Percentiles rank a stretch among this genome's conserved stretches.
phyloP scores from a whole-genome alignment of 768 basidiomycete species.

The Suillus decipiens region DNA sequence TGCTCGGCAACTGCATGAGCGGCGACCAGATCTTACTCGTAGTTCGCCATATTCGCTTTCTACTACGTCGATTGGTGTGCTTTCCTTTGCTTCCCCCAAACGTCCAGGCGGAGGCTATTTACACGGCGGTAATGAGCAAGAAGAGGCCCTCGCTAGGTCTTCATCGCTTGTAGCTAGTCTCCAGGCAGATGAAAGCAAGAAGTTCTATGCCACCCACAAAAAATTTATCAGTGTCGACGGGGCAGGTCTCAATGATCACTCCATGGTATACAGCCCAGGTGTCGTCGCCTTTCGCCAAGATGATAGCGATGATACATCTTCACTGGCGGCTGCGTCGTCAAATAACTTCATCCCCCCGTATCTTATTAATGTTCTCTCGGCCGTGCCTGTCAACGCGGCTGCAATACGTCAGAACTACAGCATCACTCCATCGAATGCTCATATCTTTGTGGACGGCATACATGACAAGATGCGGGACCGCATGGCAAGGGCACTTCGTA shows the following conservation, averaged over 20 bases:
- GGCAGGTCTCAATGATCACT: conserved; percentile 46
- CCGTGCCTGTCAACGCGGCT: conserved; percentile 45
- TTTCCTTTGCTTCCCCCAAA: conserved; percentile 46
- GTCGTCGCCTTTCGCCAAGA: conserved; percentile 46
- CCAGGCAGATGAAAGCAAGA: conserved; percentile 31
- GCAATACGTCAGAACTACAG: conserved; percentile 40
- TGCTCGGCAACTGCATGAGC: conserved; percentile 28
- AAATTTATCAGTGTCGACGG: conserved; percentile 36
- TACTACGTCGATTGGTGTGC: conserved; percentile 37
- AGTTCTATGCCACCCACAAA: conserved; percentile 44
- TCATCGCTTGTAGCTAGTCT: conserved; percentile 44
- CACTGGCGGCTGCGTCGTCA: conserved; percentile 10
- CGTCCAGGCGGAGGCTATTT: conserved; percentile 46
- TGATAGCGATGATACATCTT: conserved; percentile 27
- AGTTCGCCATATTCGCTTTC: conserved; percentile 21
- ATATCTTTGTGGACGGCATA: conserved; percentile 41
- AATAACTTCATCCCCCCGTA: conserved; percentile 40
- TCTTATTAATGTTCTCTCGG: conserved; percentile 40
- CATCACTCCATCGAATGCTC: conserved; percentile 34
- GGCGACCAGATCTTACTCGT: conserved; percentile 16
- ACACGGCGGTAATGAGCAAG: conserved; percentile 48
- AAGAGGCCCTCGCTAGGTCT: conserved; percentile 42
- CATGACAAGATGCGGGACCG: conserved; percentile 47
- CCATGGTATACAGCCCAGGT: conserved; percentile 48
- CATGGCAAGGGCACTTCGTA: conserved; percentile 47